These are phyloP conservation scores for Starmerella kuoi DNA, from an alignment of 805 yeast genomes.

Conservation along the genomic window DNA sequence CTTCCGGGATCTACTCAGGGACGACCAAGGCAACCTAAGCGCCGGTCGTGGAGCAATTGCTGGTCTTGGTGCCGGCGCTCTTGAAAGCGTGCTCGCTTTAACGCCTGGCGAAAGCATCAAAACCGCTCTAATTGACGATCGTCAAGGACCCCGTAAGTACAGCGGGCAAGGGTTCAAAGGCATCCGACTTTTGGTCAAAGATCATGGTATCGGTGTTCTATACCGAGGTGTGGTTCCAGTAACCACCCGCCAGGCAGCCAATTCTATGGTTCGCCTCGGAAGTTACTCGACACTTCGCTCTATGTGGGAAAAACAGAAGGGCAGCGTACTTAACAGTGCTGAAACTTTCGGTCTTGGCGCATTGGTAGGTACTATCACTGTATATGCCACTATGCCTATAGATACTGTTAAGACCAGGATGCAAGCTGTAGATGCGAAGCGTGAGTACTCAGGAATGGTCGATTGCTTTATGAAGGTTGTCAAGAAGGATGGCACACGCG, in stretches of 20 bases:
- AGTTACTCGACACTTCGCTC: slow-evolving; percentile 79
- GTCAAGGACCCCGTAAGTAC: slow-evolving; percentile 57
- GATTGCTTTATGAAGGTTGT: slow-evolving; percentile 73
- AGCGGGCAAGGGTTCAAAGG: slow-evolving; percentile 45
- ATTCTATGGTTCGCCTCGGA: slow-evolving; percentile 88
- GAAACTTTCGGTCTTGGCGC: slow-evolving; percentile 84
- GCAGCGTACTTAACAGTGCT: slow-evolving; percentile 59
- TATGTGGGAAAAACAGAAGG: slow-evolving; percentile 14
- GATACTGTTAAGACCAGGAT: slow-evolving; percentile 93
- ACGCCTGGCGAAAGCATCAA: slow-evolving; percentile 96
- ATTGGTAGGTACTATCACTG: slow-evolving; percentile 76
- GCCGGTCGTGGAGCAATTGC: slow-evolving; percentile 90
- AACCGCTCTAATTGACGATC: slow-evolving; percentile 91
- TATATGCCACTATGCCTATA: slow-evolving; percentile 85
- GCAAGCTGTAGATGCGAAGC: slow-evolving; percentile 79
- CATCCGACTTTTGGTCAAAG: slow-evolving; percentile 50
- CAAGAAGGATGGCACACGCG: slow-evolving; percentile 74
- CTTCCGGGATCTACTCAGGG: slow-evolving; percentile 64
- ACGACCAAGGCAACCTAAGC: slow-evolving; percentile 73
- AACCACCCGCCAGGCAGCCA: slow-evolving; percentile 88
- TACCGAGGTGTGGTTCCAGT: slow-evolving; percentile 89
- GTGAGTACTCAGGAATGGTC: slow-evolving; percentile 57
- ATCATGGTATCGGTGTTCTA: slow-evolving; percentile 70
- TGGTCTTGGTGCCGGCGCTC: slow-evolving; percentile 92
- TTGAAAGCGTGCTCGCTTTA: slow-evolving; percentile 85